Base-by-base conservation (phyloP, 805 yeast genomes). In the Candida coleopterorum region DNA sequence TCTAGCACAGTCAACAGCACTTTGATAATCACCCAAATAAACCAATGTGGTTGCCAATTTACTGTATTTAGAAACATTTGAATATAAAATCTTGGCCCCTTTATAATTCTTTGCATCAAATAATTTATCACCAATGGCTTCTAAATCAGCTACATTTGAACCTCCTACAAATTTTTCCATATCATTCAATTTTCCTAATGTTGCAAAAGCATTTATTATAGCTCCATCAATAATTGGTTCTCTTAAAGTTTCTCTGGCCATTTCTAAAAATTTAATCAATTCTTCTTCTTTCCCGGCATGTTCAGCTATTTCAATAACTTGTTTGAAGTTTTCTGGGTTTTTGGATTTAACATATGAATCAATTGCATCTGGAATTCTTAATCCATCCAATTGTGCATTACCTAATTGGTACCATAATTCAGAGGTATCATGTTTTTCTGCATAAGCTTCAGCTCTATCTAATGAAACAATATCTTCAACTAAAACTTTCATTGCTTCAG, bases 1-100 rank as follows among this genome's bases (percentile, higher is more conserved):
- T 72, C 98, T 84, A 16, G 98, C 98, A 64, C 97, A 88, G 56
- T 93, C 97, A 44, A 93, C 98, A 35, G 98, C 98, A 39, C 86
- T 79, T 67, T 93, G 97, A 62, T 87, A 89, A 58, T 93, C 97
- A 38, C 79, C 80, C 53, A 93, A 70, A 68, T 81, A 88, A 24
- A 93, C 98, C 55, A 89, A 76, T 21, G 97, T 90, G n/a, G 96
- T 84, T 11, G 98, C 97, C 50, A 93, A 76, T 62, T 89, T 93
- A 33, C 96, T 83, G 74, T 95, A 90, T 67, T 90, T 93, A 27
- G 96, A 87, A 41, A 90, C 81, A 45, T 80, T 82, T 8, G 88
- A 70, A 64, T 77, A 93, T 50, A 94, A 76, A 45, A 87, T 70
- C 66, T 88, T 90, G 28, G 98, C 96, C 34, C 96, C 97, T 52